Evolutionary conservation across 2,329 filamentous ascomycete genomes (phyloP).

Genomic region (Fonsecaea monophora): DNA sequence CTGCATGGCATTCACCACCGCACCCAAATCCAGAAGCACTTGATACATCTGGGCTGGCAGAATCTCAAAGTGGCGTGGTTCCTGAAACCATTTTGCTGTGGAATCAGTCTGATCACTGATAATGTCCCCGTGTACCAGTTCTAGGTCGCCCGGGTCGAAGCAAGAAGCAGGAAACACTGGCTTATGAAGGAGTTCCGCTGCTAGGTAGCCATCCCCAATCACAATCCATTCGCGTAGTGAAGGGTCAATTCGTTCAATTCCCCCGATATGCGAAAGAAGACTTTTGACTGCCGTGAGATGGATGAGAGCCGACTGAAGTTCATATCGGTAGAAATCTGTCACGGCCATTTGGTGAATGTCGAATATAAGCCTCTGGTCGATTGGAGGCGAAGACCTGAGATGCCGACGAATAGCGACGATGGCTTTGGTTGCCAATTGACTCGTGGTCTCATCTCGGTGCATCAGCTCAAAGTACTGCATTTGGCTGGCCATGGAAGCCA

Average conservation of each 20-base stretch:
- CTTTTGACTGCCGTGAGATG: slow-evolving; percentile 7
- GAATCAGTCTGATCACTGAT: background rate
- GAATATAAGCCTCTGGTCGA: slow-evolving; percentile 17
- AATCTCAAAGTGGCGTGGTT: background rate
- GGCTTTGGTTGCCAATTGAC: slow-evolving; percentile 4
- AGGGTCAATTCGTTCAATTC: slow-evolving; percentile 13
- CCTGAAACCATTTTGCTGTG: background rate
- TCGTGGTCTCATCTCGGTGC: slow-evolving; percentile 4
- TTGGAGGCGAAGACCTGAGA: slow-evolving; percentile 4
- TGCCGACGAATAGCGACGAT: slow-evolving; percentile 8
- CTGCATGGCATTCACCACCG: background rate
- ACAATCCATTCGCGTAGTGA: slow-evolving; percentile 18
- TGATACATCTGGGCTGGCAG: slow-evolving; percentile 3
- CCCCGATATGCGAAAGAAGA: slow-evolving; percentile 10
- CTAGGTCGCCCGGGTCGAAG: slow-evolving; percentile 11
- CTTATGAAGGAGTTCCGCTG: slow-evolving; percentile 13
- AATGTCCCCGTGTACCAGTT: background rate
- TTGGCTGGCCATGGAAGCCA: slow-evolving; percentile 21
- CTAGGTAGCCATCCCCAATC: slow-evolving; percentile 14
- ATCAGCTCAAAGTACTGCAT: slow-evolving; percentile 14
- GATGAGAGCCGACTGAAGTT: slow-evolving; percentile 10
- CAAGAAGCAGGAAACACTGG: slow-evolving; percentile 16
- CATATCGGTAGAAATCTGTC: slow-evolving; percentile 19
- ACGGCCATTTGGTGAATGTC: slow-evolving; percentile 21
- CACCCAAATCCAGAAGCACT: background rate